A percentile compares a stretch with the other conserved stretches of the same genome.
phyloP scores from a whole-genome alignment of 768 basidiomycete genomes.

The Strobilomyces echinocephalus region DNA sequence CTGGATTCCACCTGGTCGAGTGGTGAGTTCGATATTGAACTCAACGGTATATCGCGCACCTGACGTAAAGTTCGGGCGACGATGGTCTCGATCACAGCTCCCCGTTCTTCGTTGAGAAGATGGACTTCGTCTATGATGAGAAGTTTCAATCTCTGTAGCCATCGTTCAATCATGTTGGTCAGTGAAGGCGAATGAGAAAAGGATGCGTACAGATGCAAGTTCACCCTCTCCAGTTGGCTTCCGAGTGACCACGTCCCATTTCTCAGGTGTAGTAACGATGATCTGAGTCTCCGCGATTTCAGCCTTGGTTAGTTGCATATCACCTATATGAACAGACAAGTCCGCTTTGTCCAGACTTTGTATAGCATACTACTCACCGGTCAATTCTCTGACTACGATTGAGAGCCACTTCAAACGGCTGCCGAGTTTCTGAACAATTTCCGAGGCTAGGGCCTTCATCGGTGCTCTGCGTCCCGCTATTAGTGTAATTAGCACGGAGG shows the following conservation, averaged over 20 bases:
- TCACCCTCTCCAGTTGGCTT: constrained; percentile 97
- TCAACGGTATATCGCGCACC: constrained; percentile 34
- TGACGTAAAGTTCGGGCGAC: constrained; percentile 93
- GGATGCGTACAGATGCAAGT: constrained; percentile 70
- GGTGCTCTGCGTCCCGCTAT: constrained; percentile 59
- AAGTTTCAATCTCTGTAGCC: constrained; percentile 74
- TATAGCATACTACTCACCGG: constrained; percentile 48
- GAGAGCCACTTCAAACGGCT: constrained; percentile 86
- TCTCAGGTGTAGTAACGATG: constrained; percentile 98
- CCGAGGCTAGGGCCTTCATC: constrained; percentile 96
- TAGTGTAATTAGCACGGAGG: background rate
- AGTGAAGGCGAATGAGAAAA: background rate
- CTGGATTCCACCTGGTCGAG: constrained; percentile 80
- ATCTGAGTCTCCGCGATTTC: constrained; percentile 96
- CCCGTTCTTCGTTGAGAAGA: constrained; percentile 94
- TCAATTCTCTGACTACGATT: constrained; percentile 85
- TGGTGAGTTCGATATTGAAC: background rate
- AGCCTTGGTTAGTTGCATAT: constrained; percentile 93
- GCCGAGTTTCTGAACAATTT: constrained; percentile 90
- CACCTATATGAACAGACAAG: constrained; percentile 41
- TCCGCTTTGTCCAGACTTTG: background rate
- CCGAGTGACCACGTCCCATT: constrained; percentile 98
- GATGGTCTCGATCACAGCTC: constrained; percentile 96
- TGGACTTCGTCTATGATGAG: constrained; percentile 98
- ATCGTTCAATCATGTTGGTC: background rate